A percentile compares a stretch with the other conserved stretches of the same genome.
phyloP scores from a whole-genome alignment of 2,329 filamentous ascomycete species.

The Colletotrichum sidae region DNA sequence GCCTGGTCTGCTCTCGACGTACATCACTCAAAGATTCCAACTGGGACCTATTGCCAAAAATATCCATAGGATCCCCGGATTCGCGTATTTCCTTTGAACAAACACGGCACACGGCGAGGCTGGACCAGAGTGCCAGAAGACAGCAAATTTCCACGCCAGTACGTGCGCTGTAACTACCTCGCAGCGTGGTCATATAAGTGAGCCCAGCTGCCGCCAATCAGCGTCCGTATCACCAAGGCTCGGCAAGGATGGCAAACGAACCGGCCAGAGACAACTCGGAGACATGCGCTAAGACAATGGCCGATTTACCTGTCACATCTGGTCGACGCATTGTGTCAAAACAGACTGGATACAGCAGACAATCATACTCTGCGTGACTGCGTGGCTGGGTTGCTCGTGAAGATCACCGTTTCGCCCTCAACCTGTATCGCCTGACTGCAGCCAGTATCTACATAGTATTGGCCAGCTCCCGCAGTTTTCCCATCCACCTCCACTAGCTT shows the following conservation, averaged over 20 bases:
- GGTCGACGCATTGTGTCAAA: neutral
- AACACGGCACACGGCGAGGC: conserved; percentile 1
- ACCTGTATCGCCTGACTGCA: conserved; percentile 32
- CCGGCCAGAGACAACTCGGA: conserved; percentile 5
- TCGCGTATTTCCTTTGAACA: neutral
- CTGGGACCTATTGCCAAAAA: conserved; percentile 18
- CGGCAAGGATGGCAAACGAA: conserved; percentile 1
- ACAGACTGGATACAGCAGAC: conserved; percentile 15
- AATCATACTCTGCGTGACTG: neutral
- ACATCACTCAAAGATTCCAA: neutral
- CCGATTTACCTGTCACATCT: conserved; percentile 20
- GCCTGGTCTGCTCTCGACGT: conserved; percentile 10
- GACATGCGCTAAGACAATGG: conserved; percentile 13
- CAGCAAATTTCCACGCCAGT: conserved; percentile 13
- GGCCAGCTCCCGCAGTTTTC: conserved; percentile 24
- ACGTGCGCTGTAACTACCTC: conserved; percentile 3
- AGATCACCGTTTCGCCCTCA: conserved; percentile 31
- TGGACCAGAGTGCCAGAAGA: conserved; percentile 4
- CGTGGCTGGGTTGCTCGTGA: conserved; percentile 26
- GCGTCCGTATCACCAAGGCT: conserved; percentile 9
- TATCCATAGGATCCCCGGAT: conserved; percentile 24
- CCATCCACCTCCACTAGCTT: conserved; percentile 29
- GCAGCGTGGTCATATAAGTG: conserved; percentile 10
- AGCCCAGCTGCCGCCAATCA: conserved; percentile 21
- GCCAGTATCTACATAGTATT: conserved; percentile 18